Conservation (phyloP, 1,284 basidiomycete genomes). For the Xerocomus cyaneibrunnescens region DNA sequence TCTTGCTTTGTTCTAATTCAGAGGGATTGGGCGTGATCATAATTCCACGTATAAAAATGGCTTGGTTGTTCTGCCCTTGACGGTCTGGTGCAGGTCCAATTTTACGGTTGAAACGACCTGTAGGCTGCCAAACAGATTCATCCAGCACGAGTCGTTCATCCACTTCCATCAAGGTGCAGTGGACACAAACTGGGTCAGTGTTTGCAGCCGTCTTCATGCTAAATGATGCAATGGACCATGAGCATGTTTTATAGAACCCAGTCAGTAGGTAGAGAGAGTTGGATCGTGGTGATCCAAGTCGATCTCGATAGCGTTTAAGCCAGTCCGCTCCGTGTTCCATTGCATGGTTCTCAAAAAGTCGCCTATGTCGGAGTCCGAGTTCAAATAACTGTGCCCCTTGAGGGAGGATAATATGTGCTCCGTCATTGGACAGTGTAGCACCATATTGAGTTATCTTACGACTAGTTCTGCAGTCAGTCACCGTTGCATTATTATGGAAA, state of each 20-base stretch:
- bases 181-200: not conserved
- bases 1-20: not conserved
- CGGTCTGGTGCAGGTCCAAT: conserved; percentile 1
- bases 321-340: not conserved
- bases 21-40: not conserved
- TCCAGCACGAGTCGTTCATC: not conserved
- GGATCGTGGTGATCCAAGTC: not conserved
- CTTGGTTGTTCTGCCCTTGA: conserved; percentile 1
- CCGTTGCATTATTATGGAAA: not conserved
- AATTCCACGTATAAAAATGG: conserved; percentile 3
- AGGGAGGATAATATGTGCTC: conserved; percentile 5
- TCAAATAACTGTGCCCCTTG: not conserved
- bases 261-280: conserved; percentile 8
- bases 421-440: not conserved
- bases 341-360: not conserved
- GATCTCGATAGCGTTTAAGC: not conserved
- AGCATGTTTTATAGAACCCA: conserved; percentile 1
- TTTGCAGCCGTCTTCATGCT: not conserved
- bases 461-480: not conserved
- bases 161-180: not conserved
- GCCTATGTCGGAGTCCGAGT: not conserved
- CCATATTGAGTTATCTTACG: not conserved
- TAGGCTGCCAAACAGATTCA: not conserved
- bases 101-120: conserved; percentile 2
- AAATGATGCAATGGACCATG: conserved; percentile 10